Percentiles rank a stretch among this genome's conserved stretches.
phyloP scores from a whole-genome alignment of 192 early-diverging fungal genomes.

The Rhizophagus prolifer region DNA sequence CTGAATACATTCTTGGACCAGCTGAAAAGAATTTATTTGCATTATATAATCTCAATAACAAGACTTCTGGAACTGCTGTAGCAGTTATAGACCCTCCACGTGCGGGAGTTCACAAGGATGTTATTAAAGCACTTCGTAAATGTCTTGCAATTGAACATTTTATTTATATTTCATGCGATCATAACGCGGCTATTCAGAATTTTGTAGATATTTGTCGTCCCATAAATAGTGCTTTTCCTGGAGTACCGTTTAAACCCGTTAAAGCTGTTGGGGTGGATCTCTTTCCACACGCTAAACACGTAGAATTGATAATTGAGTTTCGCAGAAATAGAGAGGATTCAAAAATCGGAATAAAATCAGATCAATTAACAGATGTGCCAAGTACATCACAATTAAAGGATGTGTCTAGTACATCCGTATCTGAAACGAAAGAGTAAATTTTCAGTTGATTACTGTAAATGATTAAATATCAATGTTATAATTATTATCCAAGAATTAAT shows the following conservation, averaged over 20 bases:
- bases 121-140: slow-evolving; percentile 62
- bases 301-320: slow-evolving; percentile 71
- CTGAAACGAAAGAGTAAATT: too few relatives aligned
- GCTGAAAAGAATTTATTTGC: slow-evolving; percentile 58
- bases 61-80: slow-evolving; percentile 54
- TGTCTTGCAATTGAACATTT: slow-evolving; percentile 54
- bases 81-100: slow-evolving; percentile 78
- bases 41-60: slow-evolving; percentile 33
- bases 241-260: slow-evolving; percentile 59
- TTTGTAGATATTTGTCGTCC: slow-evolving; percentile 71
- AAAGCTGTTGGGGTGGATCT: slow-evolving; percentile 66
- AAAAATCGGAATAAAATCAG: too few relatives aligned
- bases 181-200: slow-evolving; percentile 56
- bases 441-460: too few relatives aligned
- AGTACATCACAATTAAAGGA: too few relatives aligned
- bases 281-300: slow-evolving; percentile 73
- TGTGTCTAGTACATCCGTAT: too few relatives aligned
- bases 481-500: too few relatives aligned
- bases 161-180: slow-evolving; percentile 72
- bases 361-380: too few relatives aligned
- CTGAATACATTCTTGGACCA: slow-evolving; percentile 54
- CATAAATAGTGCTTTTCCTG: slow-evolving; percentile 57
- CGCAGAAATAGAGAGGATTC: slow-evolving; percentile 35
- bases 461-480: too few relatives aligned
- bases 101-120: slow-evolving; percentile 56